A percentile compares a stretch with the other conserved stretches of the same genome.
Evolutionary conservation across 805 yeast species (phyloP).

Genomic region (Limtongia smithiae): DNA sequence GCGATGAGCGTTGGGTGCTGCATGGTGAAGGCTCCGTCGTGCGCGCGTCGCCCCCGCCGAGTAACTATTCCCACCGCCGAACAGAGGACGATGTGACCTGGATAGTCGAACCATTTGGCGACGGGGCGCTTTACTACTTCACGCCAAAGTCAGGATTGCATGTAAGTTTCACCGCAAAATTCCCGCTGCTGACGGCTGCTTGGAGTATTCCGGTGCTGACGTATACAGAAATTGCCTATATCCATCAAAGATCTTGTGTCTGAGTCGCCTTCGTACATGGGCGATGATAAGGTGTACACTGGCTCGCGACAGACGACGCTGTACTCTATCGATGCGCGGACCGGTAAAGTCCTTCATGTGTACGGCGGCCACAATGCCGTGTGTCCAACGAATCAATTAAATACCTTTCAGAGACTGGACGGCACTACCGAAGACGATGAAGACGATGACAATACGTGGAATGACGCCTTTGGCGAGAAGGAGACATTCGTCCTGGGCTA

Average conservation of each 20-base stretch:
- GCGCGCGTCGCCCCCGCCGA: constrained; percentile 34
- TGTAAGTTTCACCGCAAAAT: constrained; percentile 37
- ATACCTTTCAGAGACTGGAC: not conserved
- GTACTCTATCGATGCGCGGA: constrained; percentile 64
- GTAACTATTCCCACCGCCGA: constrained; percentile 8
- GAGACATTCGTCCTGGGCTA: constrained; percentile 21
- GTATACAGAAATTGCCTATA: constrained; percentile 57
- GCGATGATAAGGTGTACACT: constrained; percentile 78
- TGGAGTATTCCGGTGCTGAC: too few relatives aligned
- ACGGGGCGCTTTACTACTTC: constrained; percentile 80
- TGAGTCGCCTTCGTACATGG: constrained; percentile 81
- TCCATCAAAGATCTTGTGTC: constrained; percentile 71
- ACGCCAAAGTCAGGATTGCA: constrained; percentile 71
- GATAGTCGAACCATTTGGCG: constrained; percentile 88
- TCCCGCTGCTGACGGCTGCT: too few relatives aligned
- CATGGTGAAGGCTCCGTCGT: constrained; percentile 64
- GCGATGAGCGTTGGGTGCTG: constrained; percentile 73
- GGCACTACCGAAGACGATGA: constrained; percentile 7
- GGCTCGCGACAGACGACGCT: constrained; percentile 77
- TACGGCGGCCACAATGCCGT: constrained; percentile 54
- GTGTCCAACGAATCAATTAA: constrained; percentile 8
- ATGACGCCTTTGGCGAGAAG: constrained; percentile 6
- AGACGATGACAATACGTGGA: constrained; percentile 25
- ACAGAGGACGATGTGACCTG: constrained; percentile 50
- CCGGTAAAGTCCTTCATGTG: constrained; percentile 68